Evolutionary conservation across 2,329 filamentous ascomycete species (phyloP), one percentile per base, ranked within the genome.

Genomic region (Apiospora hydei): DNA sequence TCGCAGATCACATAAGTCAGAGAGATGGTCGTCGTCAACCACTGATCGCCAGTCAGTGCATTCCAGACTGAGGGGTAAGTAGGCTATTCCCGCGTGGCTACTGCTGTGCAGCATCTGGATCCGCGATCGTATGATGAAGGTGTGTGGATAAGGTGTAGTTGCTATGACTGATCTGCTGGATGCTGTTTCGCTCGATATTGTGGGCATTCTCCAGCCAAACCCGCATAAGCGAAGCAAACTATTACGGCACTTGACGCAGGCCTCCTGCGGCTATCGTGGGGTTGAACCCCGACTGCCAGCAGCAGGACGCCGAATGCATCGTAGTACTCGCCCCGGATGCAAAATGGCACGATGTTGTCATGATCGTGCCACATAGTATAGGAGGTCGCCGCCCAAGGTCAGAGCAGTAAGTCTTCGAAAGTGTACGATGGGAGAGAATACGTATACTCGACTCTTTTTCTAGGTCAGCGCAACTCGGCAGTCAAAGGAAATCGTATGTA

Each of bases 201-300:
- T 64, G 57, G 57, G 57, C 18, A 38, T 64, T n/a, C 57, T 64
- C 57, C 34, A 64, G 57, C 57, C 8, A 24, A 41, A 34, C 30
- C 57, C 57, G 57, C 57, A 64, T n/a, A 64, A 64, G 57, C 57
- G 57, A 18, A n/a, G 57, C 30, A 41, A 2, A 41, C 34, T 64
- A 64, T 41, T 64, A 38, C 30, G 57, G 34, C 34, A 41, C 34
- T 41, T 41, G 57, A 64, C 18, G 57, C 30, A 64, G 34, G 30
- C 57, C n/a, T 64, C 18, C 57, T 38, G 57, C 10, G 13, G 10
- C 57, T 24, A 64, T 64, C 57, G 57, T 64, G 34, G 57, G 57
- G 57, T 64, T 64, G 34, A 14, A 14, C 3, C 34, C 57, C 34
- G 38, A 64, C 49, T 51, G n/a, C 49, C 21, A n/a, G 41, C 49